A percentile compares a stretch with the other conserved stretches of the same genome.
Evolutionary conservation across 768 basidiomycete genomes (phyloP).

Genomic region (Roridomyces roridus): DNA sequence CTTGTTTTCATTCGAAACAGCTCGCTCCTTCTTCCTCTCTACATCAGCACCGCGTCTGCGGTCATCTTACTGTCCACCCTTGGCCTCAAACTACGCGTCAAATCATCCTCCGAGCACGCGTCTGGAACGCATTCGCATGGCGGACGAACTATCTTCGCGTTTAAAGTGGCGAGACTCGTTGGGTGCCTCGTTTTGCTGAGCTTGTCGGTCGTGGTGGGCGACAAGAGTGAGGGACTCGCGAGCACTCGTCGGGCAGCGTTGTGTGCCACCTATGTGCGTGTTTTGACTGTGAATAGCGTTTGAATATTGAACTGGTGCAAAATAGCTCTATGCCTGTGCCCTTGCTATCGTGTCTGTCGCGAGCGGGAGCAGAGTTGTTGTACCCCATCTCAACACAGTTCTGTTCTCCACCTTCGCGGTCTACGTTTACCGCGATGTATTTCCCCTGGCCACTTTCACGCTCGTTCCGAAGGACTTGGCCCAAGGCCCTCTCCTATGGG

Average conservation of each 20-base stretch:
- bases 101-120: not conserved
- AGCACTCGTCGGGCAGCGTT: not conserved
- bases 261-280: constrained; percentile 18
- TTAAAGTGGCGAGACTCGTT: constrained; percentile 27
- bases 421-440: constrained; percentile 63
- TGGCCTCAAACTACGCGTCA: constrained; percentile 8
- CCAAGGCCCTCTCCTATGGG: constrained; percentile 57
- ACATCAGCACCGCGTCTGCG: not conserved
- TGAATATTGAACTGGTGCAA: not conserved
- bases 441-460: constrained; percentile 60
- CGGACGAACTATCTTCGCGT: constrained; percentile 28
- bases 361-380: constrained; percentile 10
- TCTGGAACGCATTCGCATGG: constrained; percentile 19
- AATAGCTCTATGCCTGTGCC: constrained; percentile 20
- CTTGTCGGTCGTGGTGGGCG: constrained; percentile 15
- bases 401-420: constrained; percentile 42
- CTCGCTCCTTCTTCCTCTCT: constrained; percentile 6
- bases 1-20: not conserved
- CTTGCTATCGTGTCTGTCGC: constrained; percentile 11
- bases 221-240: not conserved
- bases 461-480: constrained; percentile 49
- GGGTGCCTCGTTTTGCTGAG: constrained; percentile 29
- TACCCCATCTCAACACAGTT: constrained; percentile 34
- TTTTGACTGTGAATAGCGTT: not conserved
- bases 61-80: not conserved